These are phyloP conservation scores for Rhodotorula diobovata DNA, from an alignment of 768 basidiomycete species.

Conservation along the genomic window DNA sequence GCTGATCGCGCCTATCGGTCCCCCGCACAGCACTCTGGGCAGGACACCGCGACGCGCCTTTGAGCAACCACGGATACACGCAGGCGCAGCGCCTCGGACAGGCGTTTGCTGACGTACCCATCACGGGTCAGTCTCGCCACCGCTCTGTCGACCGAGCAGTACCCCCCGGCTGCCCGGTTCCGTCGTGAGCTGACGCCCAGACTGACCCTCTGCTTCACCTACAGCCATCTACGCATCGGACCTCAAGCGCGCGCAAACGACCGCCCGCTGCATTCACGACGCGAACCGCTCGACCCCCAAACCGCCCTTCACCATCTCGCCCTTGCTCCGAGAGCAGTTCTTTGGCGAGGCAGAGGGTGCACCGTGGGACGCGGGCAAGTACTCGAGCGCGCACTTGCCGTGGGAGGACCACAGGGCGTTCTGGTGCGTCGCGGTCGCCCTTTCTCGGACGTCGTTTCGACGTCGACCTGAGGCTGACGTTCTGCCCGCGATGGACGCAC, in stretches of 20 bases:
- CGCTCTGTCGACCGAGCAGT: too few species aligned
- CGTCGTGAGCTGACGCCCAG: too few species aligned
- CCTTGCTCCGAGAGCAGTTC: constrained; percentile 50
- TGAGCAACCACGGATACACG: constrained; percentile 37
- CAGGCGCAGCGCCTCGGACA: constrained; percentile 38
- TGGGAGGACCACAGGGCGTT: constrained; percentile 45
- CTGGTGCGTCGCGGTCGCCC: constrained; percentile 8
- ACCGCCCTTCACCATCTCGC: constrained; percentile 17
- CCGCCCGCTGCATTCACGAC: constrained; percentile 42
- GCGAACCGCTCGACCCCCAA: constrained; percentile 19
- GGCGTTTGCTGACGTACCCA: constrained; percentile 36
- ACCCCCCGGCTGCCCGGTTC: neutral
- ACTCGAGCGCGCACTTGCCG: constrained; percentile 25
- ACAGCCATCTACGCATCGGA: constrained; percentile 49
- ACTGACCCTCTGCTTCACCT: too few species aligned
- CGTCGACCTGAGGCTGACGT: too few species aligned
- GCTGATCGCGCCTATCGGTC: neutral
- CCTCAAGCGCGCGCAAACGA: constrained; percentile 49
- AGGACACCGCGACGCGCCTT: constrained; percentile 37
- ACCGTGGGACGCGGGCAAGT: constrained; percentile 33
- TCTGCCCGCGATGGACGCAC: neutral
- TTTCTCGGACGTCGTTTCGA: neutral
- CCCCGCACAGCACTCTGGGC: constrained; percentile 31
- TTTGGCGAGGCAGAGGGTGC: constrained; percentile 49
- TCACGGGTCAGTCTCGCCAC: constrained; percentile 26